Percentiles rank a stretch among this genome's conserved stretches.
phyloP scores from a whole-genome alignment of 108 stramenopile genomes.

The Nitzschia putrida region DNA sequence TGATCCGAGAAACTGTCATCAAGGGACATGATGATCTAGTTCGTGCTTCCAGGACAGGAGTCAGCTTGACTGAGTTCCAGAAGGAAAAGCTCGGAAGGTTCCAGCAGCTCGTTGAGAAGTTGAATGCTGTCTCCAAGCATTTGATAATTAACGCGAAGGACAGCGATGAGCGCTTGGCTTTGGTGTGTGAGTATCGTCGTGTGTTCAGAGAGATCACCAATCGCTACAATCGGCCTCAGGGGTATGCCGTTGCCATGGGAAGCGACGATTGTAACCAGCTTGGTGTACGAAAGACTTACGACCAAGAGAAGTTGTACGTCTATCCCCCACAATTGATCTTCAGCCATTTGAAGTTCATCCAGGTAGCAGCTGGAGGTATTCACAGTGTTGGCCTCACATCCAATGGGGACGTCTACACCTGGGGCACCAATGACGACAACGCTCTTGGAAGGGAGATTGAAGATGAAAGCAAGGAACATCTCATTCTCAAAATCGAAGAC shows the following conservation, averaged over 20 bases:
- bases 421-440: constrained; percentile 90
- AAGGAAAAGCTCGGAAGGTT: not conserved
- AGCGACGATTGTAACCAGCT: constrained; percentile 17
- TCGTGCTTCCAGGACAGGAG: too few species aligned
- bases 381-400: constrained; percentile 65
- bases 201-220: not conserved
- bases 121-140: constrained; percentile 1
- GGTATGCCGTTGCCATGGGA: constrained; percentile 10
- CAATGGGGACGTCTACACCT: constrained; percentile 81
- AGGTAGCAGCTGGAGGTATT: constrained; percentile 81
- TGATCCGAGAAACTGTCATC: too few species aligned
- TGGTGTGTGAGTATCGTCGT: constrained; percentile 1
- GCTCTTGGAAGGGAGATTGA: constrained; percentile 57
- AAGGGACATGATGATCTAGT: too few species aligned
- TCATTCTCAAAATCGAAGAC: constrained; percentile 9
- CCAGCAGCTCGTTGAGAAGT: constrained; percentile 8
- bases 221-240: constrained; percentile 7
- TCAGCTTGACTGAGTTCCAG: not conserved
- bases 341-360: constrained; percentile 28
- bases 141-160: not conserved
- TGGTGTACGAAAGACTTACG: constrained; percentile 1
- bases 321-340: constrained; percentile 29
- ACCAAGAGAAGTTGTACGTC: constrained; percentile 19
- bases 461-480: constrained; percentile 8
- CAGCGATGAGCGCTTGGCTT: not conserved